Evolutionary conservation across 148 eudicot genomes (phyloP).

Genomic region (Vaccinium myrtillus): DNA sequence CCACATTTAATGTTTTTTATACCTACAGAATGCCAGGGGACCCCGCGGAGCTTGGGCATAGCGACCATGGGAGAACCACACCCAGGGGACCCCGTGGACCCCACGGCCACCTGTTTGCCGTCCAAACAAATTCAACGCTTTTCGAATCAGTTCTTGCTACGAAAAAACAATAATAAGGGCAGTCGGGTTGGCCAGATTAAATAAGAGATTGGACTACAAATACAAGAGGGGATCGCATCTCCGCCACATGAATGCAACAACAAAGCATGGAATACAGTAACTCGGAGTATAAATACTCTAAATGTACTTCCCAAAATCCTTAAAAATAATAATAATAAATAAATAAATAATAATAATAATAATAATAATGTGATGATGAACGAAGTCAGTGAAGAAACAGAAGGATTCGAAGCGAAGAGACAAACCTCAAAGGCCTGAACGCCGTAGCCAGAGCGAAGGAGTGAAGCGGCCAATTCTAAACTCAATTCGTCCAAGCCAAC

Average conservation of each 20-base stretch:
- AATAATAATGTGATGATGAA: not conserved
- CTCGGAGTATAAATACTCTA: not conserved
- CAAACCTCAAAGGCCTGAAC: constrained; percentile 61
- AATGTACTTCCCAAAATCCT: not conserved
- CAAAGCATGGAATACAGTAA: not conserved
- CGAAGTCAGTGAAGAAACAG: not conserved
- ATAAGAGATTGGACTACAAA: too few species aligned
- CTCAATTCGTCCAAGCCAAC: constrained; percentile 65
- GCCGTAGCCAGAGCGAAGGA: constrained; percentile 56
- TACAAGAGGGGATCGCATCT: not conserved
- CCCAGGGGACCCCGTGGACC: too few species aligned
- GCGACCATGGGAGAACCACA: too few species aligned
- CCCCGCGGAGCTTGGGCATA: too few species aligned
- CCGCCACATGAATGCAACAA: not conserved
- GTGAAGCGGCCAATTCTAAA: constrained; percentile 66
- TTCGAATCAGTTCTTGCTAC: too few species aligned
- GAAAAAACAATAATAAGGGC: too few species aligned
- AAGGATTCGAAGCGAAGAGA: not conserved
- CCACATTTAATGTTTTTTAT: not conserved
- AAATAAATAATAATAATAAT: too few species aligned
- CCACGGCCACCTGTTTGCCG: too few species aligned
- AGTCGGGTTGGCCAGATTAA: too few species aligned
- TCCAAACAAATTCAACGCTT: not conserved
- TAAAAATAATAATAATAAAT: not conserved
- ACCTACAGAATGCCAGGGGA: not conserved